Evolutionary conservation across 495 filamentous ascomycete genomes (phyloP).

Genomic region (Penicillium coffeae): DNA sequence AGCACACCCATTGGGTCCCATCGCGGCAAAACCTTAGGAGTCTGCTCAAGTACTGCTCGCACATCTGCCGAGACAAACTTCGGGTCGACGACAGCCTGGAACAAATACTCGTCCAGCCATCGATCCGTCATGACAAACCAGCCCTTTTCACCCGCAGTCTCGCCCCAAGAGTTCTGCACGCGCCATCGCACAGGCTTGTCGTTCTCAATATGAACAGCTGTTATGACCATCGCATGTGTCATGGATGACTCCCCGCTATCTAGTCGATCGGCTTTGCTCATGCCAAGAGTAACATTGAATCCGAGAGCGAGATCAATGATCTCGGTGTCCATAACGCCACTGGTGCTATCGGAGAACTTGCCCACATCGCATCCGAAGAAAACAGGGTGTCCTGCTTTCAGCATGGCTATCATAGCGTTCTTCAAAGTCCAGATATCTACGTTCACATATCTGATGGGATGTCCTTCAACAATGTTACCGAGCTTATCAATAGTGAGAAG

Average conservation of each 20-base stretch:
- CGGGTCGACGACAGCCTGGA: conserved; percentile 82
- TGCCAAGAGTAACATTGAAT: conserved; percentile 66
- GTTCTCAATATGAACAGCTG: conserved; percentile 70
- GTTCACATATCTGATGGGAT: conserved; percentile 73
- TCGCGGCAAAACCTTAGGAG: conserved; percentile 65
- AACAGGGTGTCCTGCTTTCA: conserved; percentile 67
- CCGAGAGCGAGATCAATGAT: conserved; percentile 73
- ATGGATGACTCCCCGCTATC: conserved; percentile 68
- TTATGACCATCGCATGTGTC: conserved; percentile 92
- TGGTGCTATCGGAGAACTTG: conserved; percentile 61
- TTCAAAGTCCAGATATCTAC: conserved; percentile 72
- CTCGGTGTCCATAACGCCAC: conserved; percentile 73
- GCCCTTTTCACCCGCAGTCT: conserved; percentile 60
- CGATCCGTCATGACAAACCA: conserved; percentile 84
- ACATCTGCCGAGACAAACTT: conserved; percentile 61
- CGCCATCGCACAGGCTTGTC: conserved; percentile 69
- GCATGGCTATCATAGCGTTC: conserved; percentile 67
- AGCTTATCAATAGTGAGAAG: conserved; percentile 72
- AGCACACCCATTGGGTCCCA: conserved; percentile 90
- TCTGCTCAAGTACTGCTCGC: conserved; percentile 61
- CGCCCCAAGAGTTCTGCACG: conserved; percentile 83
- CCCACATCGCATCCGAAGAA: conserved; percentile 91
- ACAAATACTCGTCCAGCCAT: conserved; percentile 87
- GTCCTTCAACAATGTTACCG: conserved; percentile 72
- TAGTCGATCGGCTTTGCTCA: conserved; percentile 70